Conservation (phyloP, 768 basidiomycete genomes). For the Leccinum ochraceum region DNA sequence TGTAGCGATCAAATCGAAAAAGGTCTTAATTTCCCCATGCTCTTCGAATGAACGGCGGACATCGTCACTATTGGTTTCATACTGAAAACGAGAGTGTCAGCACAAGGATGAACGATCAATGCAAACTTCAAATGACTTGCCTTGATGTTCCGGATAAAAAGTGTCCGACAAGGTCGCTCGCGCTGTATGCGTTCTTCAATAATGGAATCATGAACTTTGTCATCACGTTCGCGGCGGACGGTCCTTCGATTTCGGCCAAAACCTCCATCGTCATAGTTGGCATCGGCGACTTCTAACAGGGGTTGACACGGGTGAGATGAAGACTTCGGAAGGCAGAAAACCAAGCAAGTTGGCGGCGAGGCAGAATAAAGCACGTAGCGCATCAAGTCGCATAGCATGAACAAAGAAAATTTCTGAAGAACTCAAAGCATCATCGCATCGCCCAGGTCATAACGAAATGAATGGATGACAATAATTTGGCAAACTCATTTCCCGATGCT, state of each 20-base stretch:
- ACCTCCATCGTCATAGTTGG: constrained; percentile 56
- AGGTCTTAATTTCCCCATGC: constrained; percentile 95
- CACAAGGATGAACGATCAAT: constrained; percentile 3
- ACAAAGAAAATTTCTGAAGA: constrained; percentile 21
- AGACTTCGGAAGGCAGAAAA: constrained; percentile 48
- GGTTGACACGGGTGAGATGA: constrained; percentile 41
- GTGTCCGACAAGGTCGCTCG: constrained; percentile 91
- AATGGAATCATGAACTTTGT: constrained; percentile 87
- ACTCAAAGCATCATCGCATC: constrained; percentile 28
- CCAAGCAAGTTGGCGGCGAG: constrained; percentile 42
- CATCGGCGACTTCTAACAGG: constrained; percentile 65
- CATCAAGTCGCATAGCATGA: constrained; percentile 33
- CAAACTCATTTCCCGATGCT: constrained; percentile 32
- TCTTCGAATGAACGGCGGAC: constrained; percentile 87
- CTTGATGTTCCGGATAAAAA: constrained; percentile 98
- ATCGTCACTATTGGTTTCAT: constrained; percentile 85
- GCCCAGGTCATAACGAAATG: constrained; percentile 19
- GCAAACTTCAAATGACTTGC: constrained; percentile 53
- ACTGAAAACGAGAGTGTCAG: constrained; percentile 46
- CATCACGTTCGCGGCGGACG: constrained; percentile 75
- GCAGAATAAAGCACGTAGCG: constrained; percentile 49
- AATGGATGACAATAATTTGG: constrained; percentile 18
- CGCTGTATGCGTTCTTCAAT: constrained; percentile 94
- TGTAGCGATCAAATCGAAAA: constrained; percentile 92
- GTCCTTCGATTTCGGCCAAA: constrained; percentile 49